Percentiles rank a stretch among this genome's conserved stretches.
phyloP scores from a whole-genome alignment of 768 basidiomycete genomes.

The Coprinopsis marcescibilis region DNA sequence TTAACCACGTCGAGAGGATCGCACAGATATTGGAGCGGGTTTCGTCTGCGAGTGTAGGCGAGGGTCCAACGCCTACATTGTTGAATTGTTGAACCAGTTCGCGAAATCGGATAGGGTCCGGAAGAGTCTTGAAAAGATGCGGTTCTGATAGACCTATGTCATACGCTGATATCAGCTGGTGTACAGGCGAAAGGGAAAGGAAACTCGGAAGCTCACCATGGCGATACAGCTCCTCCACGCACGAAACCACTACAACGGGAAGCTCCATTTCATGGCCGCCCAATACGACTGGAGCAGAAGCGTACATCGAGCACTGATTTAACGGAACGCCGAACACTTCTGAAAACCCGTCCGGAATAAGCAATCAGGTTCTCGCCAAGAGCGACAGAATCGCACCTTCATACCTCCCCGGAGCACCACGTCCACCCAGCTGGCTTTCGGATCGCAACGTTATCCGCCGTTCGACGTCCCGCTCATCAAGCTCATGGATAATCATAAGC shows the following conservation, averaged over 20 bases:
- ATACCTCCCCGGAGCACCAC: neutral
- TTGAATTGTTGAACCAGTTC: constrained; percentile 34
- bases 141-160: constrained; percentile 27
- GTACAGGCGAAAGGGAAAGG: neutral
- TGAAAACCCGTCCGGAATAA: neutral
- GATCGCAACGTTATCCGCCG: neutral
- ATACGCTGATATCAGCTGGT: constrained; percentile 4
- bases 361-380: neutral
- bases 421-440: neutral
- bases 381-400: neutral
- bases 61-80: constrained; percentile 22
- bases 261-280: constrained; percentile 32
- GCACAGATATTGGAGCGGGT: constrained; percentile 36
- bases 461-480: neutral
- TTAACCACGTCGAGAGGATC: constrained; percentile 34
- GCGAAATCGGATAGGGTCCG: constrained; percentile 29
- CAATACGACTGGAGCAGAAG: neutral
- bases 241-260: constrained; percentile 34
- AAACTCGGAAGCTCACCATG: constrained; percentile 20
- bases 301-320: neutral
- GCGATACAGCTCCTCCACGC: constrained; percentile 38
- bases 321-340: neutral
- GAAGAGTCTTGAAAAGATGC: constrained; percentile 27
- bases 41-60: constrained; percentile 28
- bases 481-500: neutral